A percentile compares a stretch with the other conserved stretches of the same genome.
Evolutionary conservation across 1,284 basidiomycete species (phyloP).

Genomic region (Sphagnurus paluster): DNA sequence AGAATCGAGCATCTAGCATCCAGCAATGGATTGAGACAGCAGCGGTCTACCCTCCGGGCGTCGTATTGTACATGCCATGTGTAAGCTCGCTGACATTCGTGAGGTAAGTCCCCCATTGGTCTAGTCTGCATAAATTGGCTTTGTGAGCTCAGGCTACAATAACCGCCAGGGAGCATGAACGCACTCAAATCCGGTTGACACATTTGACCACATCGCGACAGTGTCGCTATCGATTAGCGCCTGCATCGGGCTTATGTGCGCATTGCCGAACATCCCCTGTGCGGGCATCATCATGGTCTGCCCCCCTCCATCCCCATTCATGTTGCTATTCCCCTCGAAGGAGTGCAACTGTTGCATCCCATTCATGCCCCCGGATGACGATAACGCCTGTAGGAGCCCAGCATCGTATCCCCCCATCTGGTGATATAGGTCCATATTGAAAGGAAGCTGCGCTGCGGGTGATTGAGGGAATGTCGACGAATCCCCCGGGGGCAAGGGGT

Average conservation of each 20-base stretch:
- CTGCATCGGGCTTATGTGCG: conserved; percentile 12
- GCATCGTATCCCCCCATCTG: conserved; percentile 13
- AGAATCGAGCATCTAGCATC: too few relatives aligned
- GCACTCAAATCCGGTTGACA: conserved; percentile 56
- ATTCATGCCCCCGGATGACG: not conserved
- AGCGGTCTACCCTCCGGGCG: not conserved
- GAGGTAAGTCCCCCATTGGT: conserved; percentile 42
- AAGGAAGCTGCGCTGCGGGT: conserved; percentile 1
- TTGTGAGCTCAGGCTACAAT: not conserved
- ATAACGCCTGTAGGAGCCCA: conserved; percentile 1
- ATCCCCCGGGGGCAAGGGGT: not conserved
- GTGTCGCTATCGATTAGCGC: conserved; percentile 43
- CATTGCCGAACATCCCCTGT: conserved; percentile 2
- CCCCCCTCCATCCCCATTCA: not conserved
- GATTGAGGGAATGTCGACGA: not conserved
- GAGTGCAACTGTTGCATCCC: not conserved
- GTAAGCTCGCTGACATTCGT: conserved; percentile 37
- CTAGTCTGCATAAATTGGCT: conserved; percentile 28
- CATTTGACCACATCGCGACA: conserved; percentile 60
- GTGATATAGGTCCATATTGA: conserved; percentile 14
- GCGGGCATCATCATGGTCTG: conserved; percentile 5
- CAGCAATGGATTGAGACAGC: too few relatives aligned
- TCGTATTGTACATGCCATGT: conserved; percentile 21
- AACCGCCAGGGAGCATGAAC: conserved; percentile 25
- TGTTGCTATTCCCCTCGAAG: not conserved